Conservation (phyloP, 805 yeast genomes). For the Yueomyces sinensis region DNA sequence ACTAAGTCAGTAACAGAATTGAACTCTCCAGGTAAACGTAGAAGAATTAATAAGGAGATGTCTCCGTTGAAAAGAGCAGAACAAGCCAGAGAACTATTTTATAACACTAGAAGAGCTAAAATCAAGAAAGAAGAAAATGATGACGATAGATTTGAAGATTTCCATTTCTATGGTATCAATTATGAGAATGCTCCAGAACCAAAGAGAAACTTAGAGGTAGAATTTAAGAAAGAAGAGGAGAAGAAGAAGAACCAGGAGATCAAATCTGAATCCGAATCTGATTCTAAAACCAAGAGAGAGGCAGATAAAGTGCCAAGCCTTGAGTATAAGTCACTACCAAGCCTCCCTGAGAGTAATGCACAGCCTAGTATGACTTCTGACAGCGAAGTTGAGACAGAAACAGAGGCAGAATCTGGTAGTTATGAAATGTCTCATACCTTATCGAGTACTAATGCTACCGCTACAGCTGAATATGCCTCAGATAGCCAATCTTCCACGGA, state of each 20-base stretch:
- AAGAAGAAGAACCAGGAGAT: not conserved
- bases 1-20: slow-evolving; percentile 8
- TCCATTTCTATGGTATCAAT: slow-evolving; percentile 13
- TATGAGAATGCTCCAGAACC: no score
- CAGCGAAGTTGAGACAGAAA: not conserved
- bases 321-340: no score
- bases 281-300: not conserved
- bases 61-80: not conserved
- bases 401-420: not conserved
- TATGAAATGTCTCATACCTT: no score
- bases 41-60: slow-evolving; percentile 1
- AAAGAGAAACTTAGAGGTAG: no score
- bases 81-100: not conserved
- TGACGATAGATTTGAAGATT: slow-evolving; percentile 10
- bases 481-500: no score
- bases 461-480: no score
- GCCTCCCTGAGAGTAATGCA: no score
- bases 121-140: slow-evolving; percentile 1
- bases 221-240: not conserved
- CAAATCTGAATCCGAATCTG: not conserved
- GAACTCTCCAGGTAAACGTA: slow-evolving; percentile 16
- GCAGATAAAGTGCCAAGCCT: no score
- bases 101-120: not conserved
- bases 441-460: no score
- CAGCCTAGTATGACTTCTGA: no score